Evolutionary conservation across 1,139 yeast genomes (phyloP).

Genomic region (Geotrichum fermentans): DNA sequence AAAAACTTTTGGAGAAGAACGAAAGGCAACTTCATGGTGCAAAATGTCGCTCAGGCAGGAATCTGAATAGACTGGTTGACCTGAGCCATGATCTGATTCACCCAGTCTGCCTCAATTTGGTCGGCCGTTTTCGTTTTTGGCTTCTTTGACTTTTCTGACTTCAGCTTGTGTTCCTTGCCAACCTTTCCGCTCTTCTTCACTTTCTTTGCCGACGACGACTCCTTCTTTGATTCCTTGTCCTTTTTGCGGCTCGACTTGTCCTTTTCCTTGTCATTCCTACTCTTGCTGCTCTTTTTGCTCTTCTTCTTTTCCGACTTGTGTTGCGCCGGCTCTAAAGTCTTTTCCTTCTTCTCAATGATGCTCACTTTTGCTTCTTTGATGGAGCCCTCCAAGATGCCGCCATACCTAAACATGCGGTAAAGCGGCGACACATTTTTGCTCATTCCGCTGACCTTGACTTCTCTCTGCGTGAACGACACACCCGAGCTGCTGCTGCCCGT

Average conservation of each 20-base stretch:
- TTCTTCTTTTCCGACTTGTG: conserved; percentile 25
- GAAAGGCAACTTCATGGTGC: no score
- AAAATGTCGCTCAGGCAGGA: neutral
- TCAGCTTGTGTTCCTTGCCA: conserved; percentile 6
- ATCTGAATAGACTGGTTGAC: neutral
- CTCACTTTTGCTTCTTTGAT: conserved; percentile 37
- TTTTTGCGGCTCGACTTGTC: conserved; percentile 5
- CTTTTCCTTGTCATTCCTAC: conserved; percentile 14
- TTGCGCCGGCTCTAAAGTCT: conserved; percentile 19
- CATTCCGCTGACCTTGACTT: conserved; percentile 33
- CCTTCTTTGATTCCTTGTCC: conserved; percentile 3
- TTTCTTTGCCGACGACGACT: conserved; percentile 1
- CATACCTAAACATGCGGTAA: conserved; percentile 69
- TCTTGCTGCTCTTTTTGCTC: conserved; percentile 22
- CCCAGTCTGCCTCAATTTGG: conserved; percentile 16
- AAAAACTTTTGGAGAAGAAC: neutral
- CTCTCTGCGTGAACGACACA: conserved; percentile 38
- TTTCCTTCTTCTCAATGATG: conserved; percentile 20
- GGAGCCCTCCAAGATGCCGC: conserved; percentile 80
- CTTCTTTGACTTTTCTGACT: conserved; percentile 4
- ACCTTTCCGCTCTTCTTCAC: conserved; percentile 5
- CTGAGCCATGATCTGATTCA: conserved; percentile 18
- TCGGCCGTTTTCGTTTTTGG: neutral
- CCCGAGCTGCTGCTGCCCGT: conserved; percentile 30
- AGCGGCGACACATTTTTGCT: conserved; percentile 43